These are phyloP conservation scores for Melaleuca alternifolia DNA, from an alignment of 345 rosid species.

Conservation along the genomic window DNA sequence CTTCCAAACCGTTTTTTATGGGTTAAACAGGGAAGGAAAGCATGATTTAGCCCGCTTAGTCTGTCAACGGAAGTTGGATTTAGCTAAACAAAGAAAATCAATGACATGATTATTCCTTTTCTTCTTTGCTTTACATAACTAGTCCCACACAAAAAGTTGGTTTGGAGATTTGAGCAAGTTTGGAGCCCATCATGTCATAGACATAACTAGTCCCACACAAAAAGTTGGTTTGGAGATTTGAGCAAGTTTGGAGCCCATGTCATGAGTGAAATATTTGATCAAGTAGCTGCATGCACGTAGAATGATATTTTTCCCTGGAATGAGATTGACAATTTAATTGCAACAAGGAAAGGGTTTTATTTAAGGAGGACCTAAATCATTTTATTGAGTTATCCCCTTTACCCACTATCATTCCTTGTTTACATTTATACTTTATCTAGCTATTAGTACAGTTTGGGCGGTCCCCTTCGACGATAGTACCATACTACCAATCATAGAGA, in stretches of 20 bases:
- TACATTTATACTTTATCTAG: neutral
- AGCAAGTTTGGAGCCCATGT: neutral
- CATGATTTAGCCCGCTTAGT: slow-evolving; percentile 46
- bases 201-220: neutral
- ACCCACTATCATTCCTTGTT: neutral
- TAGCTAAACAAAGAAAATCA: slow-evolving; percentile 31
- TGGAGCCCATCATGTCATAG: neutral
- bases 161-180: neutral
- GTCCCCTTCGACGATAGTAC: neutral
- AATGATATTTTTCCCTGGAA: neutral
- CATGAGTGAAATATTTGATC: neutral
- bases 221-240: neutral
- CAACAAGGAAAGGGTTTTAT: neutral
- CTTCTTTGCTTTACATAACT: neutral
- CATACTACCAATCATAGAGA: accelerated
- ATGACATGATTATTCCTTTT: slow-evolving; percentile 13
- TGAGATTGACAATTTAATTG: neutral
- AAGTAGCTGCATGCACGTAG: neutral
- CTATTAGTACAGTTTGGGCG: neutral
- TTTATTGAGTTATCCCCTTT: neutral
- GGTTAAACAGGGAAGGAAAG: slow-evolving; percentile 71
- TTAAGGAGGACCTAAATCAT: neutral
- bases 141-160: neutral
- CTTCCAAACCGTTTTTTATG: slow-evolving; percentile 49
- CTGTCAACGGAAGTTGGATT: slow-evolving; percentile 37